These are phyloP conservation scores for Arabidopsis hybrid DNA, from an alignment of 441 rosid genomes.

Conservation along the genomic window DNA sequence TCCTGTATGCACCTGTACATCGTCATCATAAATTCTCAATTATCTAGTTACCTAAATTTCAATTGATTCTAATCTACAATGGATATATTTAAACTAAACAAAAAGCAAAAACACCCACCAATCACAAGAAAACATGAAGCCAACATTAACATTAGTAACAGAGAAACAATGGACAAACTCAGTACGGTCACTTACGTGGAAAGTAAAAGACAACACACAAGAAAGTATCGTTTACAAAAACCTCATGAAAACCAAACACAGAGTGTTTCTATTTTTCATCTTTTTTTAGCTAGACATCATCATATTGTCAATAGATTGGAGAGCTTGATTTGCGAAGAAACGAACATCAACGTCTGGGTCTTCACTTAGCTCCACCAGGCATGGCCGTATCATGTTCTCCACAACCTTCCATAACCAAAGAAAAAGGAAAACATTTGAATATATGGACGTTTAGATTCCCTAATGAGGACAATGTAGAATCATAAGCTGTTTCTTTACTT, in stretches of 20 bases:
- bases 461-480: not conserved
- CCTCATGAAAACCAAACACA: conserved; percentile 22
- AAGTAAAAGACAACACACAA: conserved; percentile 6
- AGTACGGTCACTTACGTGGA: not conserved
- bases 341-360: conserved; percentile 97
- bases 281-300: conserved; percentile 76
- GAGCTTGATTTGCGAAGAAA: conserved; percentile 83
- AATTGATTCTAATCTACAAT: not conserved
- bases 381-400: conserved; percentile 77
- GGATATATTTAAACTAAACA: not conserved
- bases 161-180: conserved; percentile 1
- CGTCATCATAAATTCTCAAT: not conserved
- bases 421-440: not conserved
- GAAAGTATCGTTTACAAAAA: conserved; percentile 14
- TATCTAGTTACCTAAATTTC: too few species aligned
- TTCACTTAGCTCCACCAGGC: conserved; percentile 87
- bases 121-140: not conserved
- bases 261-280: not conserved
- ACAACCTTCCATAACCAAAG: conserved; percentile 59
- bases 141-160: not conserved
- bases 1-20: not conserved
- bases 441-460: not conserved
- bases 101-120: not conserved
- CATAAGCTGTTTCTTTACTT: not conserved
- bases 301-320: conserved; percentile 72